Evolutionary conservation across 805 yeast genomes (phyloP), one percentile per base, ranked within the genome.

Genomic region (Yarrowia osloensis): DNA sequence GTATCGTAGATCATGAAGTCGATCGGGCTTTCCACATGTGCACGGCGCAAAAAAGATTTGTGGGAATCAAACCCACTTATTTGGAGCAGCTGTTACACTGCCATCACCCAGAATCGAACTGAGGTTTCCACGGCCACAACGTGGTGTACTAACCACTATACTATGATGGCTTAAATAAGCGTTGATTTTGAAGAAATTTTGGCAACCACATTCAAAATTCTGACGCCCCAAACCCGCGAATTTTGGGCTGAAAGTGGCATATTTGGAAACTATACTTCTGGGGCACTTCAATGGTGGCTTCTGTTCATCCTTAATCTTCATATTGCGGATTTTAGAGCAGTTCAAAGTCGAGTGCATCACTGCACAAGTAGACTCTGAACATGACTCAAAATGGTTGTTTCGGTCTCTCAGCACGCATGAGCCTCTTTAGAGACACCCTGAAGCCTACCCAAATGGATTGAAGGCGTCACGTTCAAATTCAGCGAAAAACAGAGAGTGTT

Each of bases 121-220:
- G 63, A 57, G 66, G 66, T 61, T 46, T 61, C 54, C 66, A 61
- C 66, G 66, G 66, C 66, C 66, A 61, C 66, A 61, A 61, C 66
- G 66, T 29, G 66, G 54, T 61, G 66, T 61, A 61, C 66, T 61
- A 46, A 61, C 66, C 66, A 61, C 66, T 61, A 61, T 61, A 61
- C 66, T 61, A 61, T 61, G 66, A 61, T 46, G 66, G 66, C 66
- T n/a, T 26, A 35, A 35, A 15, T 35, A 33, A 33, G 35, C 35
- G 35, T 33, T 33, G n/a, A 13, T 12, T 33, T 33, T 5, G 35
- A 8, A 11, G 21, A 37, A 37, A 37, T 12, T 42, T 22, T 7
- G 26, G 22, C 26, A 13, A 4, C 47, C 28, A 21, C n/a, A 5
- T 12, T 42, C 47, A 13, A 12, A 42, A 42, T 21, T 42, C 26